A percentile compares a stretch with the other conserved stretches of the same genome.
phyloP scores from a whole-genome alignment of 306 rosid genomes.

The Quercus parvula region DNA sequence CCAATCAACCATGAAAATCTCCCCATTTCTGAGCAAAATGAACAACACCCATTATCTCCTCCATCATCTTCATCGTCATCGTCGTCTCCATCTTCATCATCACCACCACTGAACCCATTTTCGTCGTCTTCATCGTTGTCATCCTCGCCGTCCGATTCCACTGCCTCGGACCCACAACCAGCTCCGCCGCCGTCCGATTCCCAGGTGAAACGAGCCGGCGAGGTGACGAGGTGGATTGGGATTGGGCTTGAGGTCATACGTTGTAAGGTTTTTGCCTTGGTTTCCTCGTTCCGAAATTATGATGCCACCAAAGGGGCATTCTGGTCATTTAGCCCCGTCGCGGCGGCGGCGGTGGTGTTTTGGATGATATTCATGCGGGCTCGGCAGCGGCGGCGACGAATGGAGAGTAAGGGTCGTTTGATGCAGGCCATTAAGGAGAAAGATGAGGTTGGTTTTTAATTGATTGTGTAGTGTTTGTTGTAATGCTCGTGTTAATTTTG shows the following conservation, averaged over 20 bases:
- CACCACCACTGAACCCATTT: background rate
- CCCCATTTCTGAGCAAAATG: constrained; percentile 3
- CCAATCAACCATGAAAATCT: constrained; percentile 52
- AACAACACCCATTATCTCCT: constrained; percentile 1
- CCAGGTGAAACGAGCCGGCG: background rate
- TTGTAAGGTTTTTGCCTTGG: background rate
- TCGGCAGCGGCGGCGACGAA: constrained; percentile 14
- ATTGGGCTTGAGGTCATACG: background rate
- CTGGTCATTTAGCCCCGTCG: background rate
- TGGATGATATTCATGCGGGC: constrained; percentile 1
- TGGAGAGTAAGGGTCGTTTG: background rate
- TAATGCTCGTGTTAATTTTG: background rate
- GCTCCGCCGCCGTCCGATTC: constrained; percentile 3
- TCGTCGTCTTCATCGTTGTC: constrained; percentile 10
- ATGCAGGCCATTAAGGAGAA: constrained; percentile 10
- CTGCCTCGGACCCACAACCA: background rate
- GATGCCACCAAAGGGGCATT: background rate
- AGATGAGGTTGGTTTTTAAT: constrained; percentile 30
- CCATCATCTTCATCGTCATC: constrained; percentile 10
- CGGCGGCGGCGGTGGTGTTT: background rate
- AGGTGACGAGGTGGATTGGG: background rate
- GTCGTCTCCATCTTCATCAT: background rate
- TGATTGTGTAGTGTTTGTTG: background rate
- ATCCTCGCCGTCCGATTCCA: background rate
- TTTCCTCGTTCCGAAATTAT: constrained; percentile 9